Evolutionary conservation across 345 rosid species (phyloP).

Genomic region (Cardamine resedifolia): DNA sequence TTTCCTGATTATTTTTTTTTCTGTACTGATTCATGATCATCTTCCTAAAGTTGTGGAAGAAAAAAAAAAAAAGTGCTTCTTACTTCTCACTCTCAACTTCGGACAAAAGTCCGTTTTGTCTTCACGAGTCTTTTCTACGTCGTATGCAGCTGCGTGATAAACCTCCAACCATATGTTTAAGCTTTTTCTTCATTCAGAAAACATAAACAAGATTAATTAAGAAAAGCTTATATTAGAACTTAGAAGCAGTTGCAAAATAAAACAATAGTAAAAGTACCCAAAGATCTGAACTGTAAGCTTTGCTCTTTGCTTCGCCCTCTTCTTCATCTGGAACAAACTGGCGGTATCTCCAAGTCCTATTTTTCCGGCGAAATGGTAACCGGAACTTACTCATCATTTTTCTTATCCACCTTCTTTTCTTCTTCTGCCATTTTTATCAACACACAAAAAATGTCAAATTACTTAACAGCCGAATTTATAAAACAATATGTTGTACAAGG

Average conservation of each 20-base stretch:
- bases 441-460: neutral
- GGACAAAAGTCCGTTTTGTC: neutral
- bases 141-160: constrained; percentile 33
- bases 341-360: constrained; percentile 18
- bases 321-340: constrained; percentile 32
- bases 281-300: constrained; percentile 8
- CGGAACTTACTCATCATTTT: constrained; percentile 29
- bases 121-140: constrained; percentile 27
- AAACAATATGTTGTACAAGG: neutral
- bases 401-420: constrained; percentile 23
- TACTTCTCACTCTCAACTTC: neutral
- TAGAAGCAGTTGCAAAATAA: neutral
- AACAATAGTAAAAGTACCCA: constrained; percentile 19
- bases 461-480: neutral
- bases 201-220: neutral
- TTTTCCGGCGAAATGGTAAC: constrained; percentile 26
- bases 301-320: constrained; percentile 28
- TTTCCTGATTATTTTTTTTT: constrained; percentile 2
- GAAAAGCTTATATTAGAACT: neutral
- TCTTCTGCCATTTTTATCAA: constrained; percentile 25
- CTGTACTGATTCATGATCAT: constrained; percentile 22
- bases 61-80: neutral
- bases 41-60: constrained; percentile 28
- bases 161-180: constrained; percentile 27
- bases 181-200: constrained; percentile 28